Evolutionary conservation across 352 stramenopile genomes (phyloP).

Genomic region (Phytophthora litchii): DNA sequence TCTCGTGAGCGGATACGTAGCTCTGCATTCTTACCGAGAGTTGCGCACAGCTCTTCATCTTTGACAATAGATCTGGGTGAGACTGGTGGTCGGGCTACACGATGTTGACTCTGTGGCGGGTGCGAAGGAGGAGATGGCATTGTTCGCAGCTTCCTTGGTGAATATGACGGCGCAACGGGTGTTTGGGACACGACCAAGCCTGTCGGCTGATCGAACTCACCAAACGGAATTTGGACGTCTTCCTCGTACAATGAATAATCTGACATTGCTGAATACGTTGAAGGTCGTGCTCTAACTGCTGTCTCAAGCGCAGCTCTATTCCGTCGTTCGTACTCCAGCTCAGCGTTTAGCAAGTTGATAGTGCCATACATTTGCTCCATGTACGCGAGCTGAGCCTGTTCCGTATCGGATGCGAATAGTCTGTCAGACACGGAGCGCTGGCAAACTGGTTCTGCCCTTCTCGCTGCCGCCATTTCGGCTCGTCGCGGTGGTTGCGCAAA

Average conservation of each 20-base stretch:
- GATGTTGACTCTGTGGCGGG: conserved; percentile 14
- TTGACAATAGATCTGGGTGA: conserved; percentile 32
- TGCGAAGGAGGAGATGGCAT: conserved; percentile 21
- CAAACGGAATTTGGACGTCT: conserved; percentile 15
- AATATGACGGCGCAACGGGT: conserved; percentile 22
- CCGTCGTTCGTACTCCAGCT: conserved; percentile 55
- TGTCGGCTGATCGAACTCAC: conserved; percentile 22
- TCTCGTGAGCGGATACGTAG: conserved; percentile 60
- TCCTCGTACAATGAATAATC: conserved; percentile 33
- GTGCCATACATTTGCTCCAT: conserved; percentile 80
- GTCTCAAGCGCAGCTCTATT: conserved; percentile 22
- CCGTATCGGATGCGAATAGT: conserved; percentile 23
- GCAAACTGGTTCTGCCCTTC: conserved; percentile 10
- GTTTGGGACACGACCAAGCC: conserved; percentile 25
- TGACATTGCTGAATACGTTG: conserved; percentile 28
- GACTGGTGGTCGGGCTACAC: conserved; percentile 13
- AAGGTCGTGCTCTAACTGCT: not conserved
- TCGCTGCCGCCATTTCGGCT: conserved; percentile 14
- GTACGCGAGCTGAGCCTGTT: conserved; percentile 56
- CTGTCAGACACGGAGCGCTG: conserved; percentile 11
- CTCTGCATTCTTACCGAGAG: conserved; percentile 69
- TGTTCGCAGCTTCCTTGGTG: conserved; percentile 24
- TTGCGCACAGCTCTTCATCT: conserved; percentile 55
- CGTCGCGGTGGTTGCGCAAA: conserved; percentile 22
- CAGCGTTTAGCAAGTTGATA: conserved; percentile 53